Conservation (phyloP, 495 filamentous ascomycete genomes). For the Elasticomyces elasticus region DNA sequence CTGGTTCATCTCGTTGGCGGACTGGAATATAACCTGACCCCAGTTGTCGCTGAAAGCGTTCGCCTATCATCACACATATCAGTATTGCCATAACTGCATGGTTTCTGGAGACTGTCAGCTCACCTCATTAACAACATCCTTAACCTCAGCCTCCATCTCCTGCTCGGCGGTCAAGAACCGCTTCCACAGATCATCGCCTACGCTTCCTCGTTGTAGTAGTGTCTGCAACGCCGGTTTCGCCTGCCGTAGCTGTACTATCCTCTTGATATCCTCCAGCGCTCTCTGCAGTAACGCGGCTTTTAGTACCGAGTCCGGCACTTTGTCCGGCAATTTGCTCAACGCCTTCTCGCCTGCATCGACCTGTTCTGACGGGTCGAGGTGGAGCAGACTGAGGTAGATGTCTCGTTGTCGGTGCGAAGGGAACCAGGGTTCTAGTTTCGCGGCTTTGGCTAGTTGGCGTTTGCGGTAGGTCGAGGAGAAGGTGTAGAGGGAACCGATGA, state of each 20-base stretch:
- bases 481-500: slow-evolving; percentile 77
- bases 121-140: slow-evolving; percentile 89
- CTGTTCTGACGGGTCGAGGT: slow-evolving; percentile 53
- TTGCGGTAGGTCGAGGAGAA: slow-evolving; percentile 90
- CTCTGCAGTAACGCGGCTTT: slow-evolving; percentile 84
- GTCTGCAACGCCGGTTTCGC: slow-evolving; percentile 77
- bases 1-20: slow-evolving; percentile 73
- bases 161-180: slow-evolving; percentile 83
- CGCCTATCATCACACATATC: slow-evolving; percentile 44
- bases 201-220: slow-evolving; percentile 77
- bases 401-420: slow-evolving; percentile 79
- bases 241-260: slow-evolving; percentile 73
- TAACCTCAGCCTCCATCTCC: slow-evolving; percentile 92
- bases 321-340: slow-evolving; percentile 63
- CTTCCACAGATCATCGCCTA: slow-evolving; percentile 95
- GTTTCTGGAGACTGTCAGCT: not conserved
- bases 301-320: slow-evolving; percentile 73
- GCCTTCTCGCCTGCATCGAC: slow-evolving; percentile 52
- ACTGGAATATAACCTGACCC: slow-evolving; percentile 93
- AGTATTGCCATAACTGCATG: not conserved
- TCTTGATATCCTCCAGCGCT: slow-evolving; percentile 81
- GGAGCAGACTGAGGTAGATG: slow-evolving; percentile 85
- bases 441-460: slow-evolving; percentile 75
- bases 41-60: slow-evolving; percentile 78
- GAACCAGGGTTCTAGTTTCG: slow-evolving; percentile 87